These are phyloP conservation scores for Microbotryum lychnidis-dioicae DNA, from an alignment of 1,284 basidiomycete species.

Conservation along the genomic window DNA sequence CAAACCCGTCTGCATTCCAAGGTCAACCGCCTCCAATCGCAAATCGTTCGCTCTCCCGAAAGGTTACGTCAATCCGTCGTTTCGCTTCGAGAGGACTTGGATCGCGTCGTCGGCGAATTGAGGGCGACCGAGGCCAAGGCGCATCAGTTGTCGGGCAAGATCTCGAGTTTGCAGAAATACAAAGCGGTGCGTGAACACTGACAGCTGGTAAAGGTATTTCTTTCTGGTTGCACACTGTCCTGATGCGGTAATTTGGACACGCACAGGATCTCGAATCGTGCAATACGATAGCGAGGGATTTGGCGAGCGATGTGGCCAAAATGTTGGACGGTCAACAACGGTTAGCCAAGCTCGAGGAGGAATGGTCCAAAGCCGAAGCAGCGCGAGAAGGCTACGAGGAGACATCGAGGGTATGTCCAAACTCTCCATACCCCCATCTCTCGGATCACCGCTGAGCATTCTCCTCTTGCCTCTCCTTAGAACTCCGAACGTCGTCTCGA, in stretches of 20 bases:
- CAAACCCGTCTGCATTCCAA: conserved; percentile 2
- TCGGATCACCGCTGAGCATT: neutral
- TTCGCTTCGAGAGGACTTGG: conserved; percentile 11
- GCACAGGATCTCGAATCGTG: conserved; percentile 25
- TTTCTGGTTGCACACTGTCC: neutral
- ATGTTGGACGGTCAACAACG: conserved; percentile 17
- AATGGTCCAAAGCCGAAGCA: conserved; percentile 23
- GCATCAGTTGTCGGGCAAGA: conserved; percentile 21
- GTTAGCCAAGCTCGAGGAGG: conserved; percentile 17
- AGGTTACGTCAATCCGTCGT: conserved; percentile 11
- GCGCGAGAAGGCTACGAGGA: conserved; percentile 6
- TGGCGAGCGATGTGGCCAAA: conserved; percentile 26
- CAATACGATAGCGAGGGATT: conserved; percentile 31
- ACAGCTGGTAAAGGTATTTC: neutral
- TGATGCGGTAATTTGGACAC: too few relatives aligned
- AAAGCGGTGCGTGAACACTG: conserved; percentile 6
- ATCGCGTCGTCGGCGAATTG: conserved; percentile 17
- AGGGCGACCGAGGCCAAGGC: conserved; percentile 22
- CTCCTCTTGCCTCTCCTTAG: conserved; percentile 1
- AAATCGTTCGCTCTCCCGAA: conserved; percentile 26
- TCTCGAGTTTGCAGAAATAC: conserved; percentile 17
- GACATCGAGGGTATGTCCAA: conserved; percentile 4
- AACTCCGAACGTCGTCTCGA: conserved; percentile 18
- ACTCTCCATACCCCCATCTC: neutral
- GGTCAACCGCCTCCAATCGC: neutral